These are phyloP conservation scores for Cryptomeria japonica DNA, from an alignment of 75 land plant genomes.

Conservation along the genomic window DNA sequence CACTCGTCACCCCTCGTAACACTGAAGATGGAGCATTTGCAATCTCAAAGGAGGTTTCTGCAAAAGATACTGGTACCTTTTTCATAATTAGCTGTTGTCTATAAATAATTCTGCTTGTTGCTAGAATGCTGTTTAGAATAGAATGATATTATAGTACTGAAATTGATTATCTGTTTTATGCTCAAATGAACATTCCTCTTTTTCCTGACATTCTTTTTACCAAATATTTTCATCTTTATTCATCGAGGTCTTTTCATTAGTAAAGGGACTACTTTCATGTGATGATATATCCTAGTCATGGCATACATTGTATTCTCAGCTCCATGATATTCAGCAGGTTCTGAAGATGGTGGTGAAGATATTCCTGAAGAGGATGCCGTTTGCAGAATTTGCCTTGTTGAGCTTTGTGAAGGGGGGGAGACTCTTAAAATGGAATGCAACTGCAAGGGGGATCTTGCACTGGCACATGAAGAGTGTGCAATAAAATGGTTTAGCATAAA, in stretches of 20 bases:
- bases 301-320: conserved; percentile 5
- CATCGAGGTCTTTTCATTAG: neutral
- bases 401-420: conserved; percentile 69
- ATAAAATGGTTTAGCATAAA: conserved; percentile 80
- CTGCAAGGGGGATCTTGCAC: conserved; percentile 83
- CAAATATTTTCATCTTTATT: neutral
- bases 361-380: conserved; percentile 83
- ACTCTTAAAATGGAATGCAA: conserved; percentile 78
- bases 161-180: neutral
- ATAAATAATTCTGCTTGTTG: neutral
- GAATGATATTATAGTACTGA: neutral
- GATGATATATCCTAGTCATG: neutral
- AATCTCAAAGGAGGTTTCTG: conserved; percentile 6
- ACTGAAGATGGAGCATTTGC: conserved; percentile 17
- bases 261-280: neutral
- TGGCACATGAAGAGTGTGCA: conserved; percentile 80
- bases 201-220: neutral
- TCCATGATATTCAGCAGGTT: conserved; percentile 10
- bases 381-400: conserved; percentile 75
- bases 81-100: neutral
- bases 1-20: conserved; percentile 51
- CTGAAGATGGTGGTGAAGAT: conserved; percentile 67
- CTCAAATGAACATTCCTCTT: neutral
- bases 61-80: conserved; percentile 18
- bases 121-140: neutral